phyloP scores from a whole-genome alignment of 2,329 filamentous ascomycete genomes.

The Tolypocladium sp. region DNA sequence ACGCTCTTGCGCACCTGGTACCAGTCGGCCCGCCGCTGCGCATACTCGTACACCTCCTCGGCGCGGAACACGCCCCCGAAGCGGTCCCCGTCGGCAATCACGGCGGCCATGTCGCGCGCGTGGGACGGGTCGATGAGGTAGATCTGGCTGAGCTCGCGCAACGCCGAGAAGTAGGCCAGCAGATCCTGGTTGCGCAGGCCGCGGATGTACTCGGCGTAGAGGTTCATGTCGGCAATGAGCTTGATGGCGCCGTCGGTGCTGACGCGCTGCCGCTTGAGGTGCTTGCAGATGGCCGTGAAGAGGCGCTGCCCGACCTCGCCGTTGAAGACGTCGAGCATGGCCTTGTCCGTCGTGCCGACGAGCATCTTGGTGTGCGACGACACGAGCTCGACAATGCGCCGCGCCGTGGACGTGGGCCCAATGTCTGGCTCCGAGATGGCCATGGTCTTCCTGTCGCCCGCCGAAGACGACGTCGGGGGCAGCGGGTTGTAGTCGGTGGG shows the following conservation, averaged over 20 bases:
- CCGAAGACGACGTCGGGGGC: constrained; percentile 12
- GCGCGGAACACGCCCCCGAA: constrained; percentile 90
- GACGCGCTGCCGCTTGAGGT: constrained; percentile 91
- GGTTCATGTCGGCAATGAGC: constrained; percentile 92
- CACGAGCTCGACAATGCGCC: constrained; percentile 74
- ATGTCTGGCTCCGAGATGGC: constrained; percentile 30
- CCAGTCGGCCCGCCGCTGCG: constrained; percentile 90
- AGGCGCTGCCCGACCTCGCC: constrained; percentile 91
- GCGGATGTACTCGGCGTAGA: constrained; percentile 79
- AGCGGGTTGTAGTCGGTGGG: constrained; percentile 85
- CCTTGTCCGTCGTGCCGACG: constrained; percentile 91
- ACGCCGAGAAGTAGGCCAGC: constrained; percentile 80
- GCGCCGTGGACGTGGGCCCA: constrained; percentile 71
- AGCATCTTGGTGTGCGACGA: constrained; percentile 88
- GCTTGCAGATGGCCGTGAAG: constrained; percentile 89
- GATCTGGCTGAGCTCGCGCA: constrained; percentile 89
- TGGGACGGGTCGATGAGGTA: constrained; percentile 80
- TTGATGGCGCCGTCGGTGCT: constrained; percentile 83
- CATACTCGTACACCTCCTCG: constrained; percentile 97
- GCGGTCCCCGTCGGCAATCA: constrained; percentile 84
- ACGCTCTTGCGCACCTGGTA: constrained; percentile 81
- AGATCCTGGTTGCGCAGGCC: constrained; percentile 76
- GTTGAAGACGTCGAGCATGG: constrained; percentile 96
- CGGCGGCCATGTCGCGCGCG: constrained; percentile 87
- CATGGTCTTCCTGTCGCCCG: constrained; percentile 16